These are phyloP conservation scores for Mycosarcoma mackinlayi DNA, from an alignment of 1,284 basidiomycete genomes.

Conservation along the genomic window DNA sequence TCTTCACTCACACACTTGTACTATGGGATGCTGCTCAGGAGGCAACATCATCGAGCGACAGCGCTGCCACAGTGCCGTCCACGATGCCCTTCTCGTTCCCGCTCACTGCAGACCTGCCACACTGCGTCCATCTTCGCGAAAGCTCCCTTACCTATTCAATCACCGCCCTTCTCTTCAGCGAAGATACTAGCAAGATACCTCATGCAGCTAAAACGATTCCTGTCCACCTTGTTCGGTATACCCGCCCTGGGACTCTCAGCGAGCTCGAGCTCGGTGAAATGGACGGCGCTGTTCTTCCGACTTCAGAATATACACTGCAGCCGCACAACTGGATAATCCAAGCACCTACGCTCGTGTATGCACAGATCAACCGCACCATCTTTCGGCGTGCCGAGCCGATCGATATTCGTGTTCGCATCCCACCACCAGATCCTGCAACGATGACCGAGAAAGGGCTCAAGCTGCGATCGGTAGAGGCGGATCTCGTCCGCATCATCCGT, in stretches of 20 bases:
- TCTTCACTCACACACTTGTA: constrained; percentile 48
- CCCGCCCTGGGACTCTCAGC: constrained; percentile 43
- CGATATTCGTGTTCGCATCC: constrained; percentile 59
- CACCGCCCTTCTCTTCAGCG: constrained; percentile 50
- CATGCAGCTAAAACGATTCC: constrained; percentile 40
- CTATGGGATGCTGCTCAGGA: constrained; percentile 52
- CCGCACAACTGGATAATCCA: constrained; percentile 55
- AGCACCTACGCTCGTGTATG: constrained; percentile 46
- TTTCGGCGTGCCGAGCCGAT: constrained; percentile 65
- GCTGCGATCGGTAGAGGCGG: constrained; percentile 61
- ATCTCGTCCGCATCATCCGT: constrained; percentile 57
- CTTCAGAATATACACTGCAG: constrained; percentile 38
- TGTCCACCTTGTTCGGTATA: constrained; percentile 63
- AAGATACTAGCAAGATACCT: constrained; percentile 19
- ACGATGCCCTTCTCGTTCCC: constrained; percentile 62
- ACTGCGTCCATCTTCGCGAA: constrained; percentile 61
- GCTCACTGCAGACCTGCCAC: constrained; percentile 62
- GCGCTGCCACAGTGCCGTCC: constrained; percentile 38
- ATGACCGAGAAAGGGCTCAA: constrained; percentile 56
- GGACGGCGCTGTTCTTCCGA: constrained; percentile 22
- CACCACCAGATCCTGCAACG: constrained; percentile 48
- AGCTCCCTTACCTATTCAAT: constrained; percentile 58
- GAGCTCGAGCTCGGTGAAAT: constrained; percentile 25
- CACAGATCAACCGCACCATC: constrained; percentile 60
- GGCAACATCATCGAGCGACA: constrained; percentile 25